Conservation (phyloP, 2,329 filamentous ascomycete genomes). For the Tolypocladium ovalisporum region DNA sequence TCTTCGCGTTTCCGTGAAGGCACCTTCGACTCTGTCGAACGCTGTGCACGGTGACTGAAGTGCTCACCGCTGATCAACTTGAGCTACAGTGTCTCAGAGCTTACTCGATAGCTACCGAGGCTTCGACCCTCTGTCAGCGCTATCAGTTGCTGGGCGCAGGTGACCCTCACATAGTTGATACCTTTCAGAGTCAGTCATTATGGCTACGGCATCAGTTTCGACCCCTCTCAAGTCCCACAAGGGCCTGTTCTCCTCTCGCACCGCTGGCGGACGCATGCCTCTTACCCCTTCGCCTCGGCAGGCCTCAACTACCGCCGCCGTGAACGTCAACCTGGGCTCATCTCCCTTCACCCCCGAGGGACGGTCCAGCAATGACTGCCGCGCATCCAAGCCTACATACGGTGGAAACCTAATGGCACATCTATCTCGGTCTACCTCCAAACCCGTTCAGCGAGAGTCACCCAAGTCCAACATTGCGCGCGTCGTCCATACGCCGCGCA, state of each 20-base stretch:
- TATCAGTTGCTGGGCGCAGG: constrained; percentile 38
- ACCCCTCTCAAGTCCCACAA: constrained; percentile 93
- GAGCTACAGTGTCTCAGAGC: constrained; percentile 50
- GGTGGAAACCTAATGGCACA: constrained; percentile 70
- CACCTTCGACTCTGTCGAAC: constrained; percentile 35
- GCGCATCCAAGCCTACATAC: constrained; percentile 62
- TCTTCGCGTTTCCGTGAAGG: constrained; percentile 27
- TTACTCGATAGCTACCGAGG: constrained; percentile 33
- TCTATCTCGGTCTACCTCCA: constrained; percentile 59
- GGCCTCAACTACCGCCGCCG: constrained; percentile 36
- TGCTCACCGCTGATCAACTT: constrained; percentile 47
- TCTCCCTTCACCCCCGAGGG: constrained; percentile 71
- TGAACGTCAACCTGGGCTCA: constrained; percentile 43
- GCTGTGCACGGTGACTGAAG: constrained; percentile 26
- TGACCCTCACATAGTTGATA: constrained; percentile 10
- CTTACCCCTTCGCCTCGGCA: constrained; percentile 83
- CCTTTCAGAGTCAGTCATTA: constrained; percentile 33
- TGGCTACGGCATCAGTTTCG: constrained; percentile 73
- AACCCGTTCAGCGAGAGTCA: constrained; percentile 66
- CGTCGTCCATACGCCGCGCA: constrained; percentile 63
- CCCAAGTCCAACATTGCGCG: constrained; percentile 94
- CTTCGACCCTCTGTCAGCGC: constrained; percentile 27
- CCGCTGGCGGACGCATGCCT: constrained; percentile 89
- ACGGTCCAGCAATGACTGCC: constrained; percentile 38
- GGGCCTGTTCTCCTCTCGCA: constrained; percentile 83